phyloP scores from a whole-genome alignment of 2,329 filamentous ascomycete species.

The Xylariaceae sp. region DNA sequence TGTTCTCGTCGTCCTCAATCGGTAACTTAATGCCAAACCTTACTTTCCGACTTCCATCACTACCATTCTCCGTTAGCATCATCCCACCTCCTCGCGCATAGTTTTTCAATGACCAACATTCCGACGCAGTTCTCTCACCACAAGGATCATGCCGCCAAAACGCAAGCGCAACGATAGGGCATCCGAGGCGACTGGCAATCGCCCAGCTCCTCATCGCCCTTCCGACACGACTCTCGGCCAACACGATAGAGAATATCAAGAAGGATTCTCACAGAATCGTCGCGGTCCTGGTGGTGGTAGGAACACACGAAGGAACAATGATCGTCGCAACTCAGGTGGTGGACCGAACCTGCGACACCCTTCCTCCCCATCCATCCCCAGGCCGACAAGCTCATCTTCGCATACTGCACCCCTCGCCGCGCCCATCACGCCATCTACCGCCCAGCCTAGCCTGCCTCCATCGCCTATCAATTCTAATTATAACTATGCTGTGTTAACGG shows the following conservation, averaged over 20 bases:
- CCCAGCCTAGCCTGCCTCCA: conserved; percentile 18
- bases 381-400: conserved; percentile 36
- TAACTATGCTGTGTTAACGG: conserved; percentile 72
- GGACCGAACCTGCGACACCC: conserved; percentile 22
- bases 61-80: conserved; percentile 12
- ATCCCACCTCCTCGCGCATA: conserved; percentile 9
- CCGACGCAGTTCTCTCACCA: conserved; percentile 8
- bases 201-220: conserved; percentile 61
- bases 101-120: conserved; percentile 20
- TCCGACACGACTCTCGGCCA: conserved; percentile 51
- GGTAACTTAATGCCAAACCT: neutral
- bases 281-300: conserved; percentile 42
- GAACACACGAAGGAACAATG: conserved; percentile 39
- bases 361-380: conserved; percentile 28
- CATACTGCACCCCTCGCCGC: conserved; percentile 25
- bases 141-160: conserved; percentile 50
- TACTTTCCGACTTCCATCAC: conserved; percentile 9
- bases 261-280: conserved; percentile 31
- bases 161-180: conserved; percentile 54
- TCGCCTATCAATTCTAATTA: conserved; percentile 46
- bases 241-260: conserved; percentile 49
- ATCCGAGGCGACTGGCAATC: conserved; percentile 41
- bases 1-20: too few relatives aligned
- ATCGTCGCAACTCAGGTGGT: conserved; percentile 51
- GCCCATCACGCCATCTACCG: conserved; percentile 18